These are phyloP conservation scores for Fusarium cyanostomum DNA, from an alignment of 2,329 filamentous ascomycete species.

Conservation along the genomic window DNA sequence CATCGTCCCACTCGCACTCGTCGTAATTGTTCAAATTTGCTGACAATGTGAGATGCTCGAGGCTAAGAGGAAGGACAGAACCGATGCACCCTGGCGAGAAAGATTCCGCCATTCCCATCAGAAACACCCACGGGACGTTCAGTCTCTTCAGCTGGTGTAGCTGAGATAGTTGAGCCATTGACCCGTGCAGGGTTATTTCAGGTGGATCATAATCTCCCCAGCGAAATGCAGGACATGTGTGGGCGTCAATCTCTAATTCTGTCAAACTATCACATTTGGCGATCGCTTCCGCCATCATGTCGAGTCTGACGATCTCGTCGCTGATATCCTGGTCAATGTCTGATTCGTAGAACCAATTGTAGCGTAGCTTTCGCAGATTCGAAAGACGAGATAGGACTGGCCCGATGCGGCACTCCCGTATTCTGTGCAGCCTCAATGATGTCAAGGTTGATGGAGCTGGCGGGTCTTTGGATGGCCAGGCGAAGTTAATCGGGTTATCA, in stretches of 20 bases:
- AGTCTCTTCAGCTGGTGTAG: not conserved
- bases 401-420: conserved; percentile 13
- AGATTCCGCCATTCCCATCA: not conserved
- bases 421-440: conserved; percentile 7
- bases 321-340: conserved; percentile 4
- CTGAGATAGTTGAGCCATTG: not conserved
- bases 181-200: not conserved
- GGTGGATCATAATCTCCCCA: not conserved
- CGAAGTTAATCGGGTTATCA: conserved; percentile 13
- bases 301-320: not conserved
- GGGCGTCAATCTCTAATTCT: not conserved
- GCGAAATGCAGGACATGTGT: fast-evolving
- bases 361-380: not conserved
- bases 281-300: not conserved
- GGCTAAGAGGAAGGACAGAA: not conserved
- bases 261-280: not conserved
- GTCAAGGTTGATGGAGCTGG: not conserved
- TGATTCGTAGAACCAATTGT: conserved; percentile 13
- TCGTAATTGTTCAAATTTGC: not conserved
- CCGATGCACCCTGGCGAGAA: not conserved
- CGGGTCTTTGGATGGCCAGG: not conserved
- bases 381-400: not conserved
- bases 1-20: not conserved
- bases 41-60: not conserved
- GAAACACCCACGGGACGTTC: not conserved